Evolutionary conservation across 495 filamentous ascomycete genomes (phyloP), one percentile per base, ranked within the genome.

Genomic region (Penicillium antarcticum): DNA sequence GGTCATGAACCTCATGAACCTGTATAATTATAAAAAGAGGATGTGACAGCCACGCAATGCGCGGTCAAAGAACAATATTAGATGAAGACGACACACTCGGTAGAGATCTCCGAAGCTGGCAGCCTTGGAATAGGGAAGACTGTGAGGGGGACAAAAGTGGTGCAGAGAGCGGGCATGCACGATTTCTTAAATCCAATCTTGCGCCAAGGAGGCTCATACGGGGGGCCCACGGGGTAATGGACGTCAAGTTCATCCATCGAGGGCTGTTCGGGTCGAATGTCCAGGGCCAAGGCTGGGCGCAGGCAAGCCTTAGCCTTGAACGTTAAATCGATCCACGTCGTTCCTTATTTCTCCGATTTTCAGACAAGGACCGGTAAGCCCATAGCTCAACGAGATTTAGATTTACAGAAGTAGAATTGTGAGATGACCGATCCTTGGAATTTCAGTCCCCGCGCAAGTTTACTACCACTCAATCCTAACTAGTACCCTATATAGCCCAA

Each of bases 291-390:
- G 24, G 40, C 12, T 26, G n/a, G 23, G 41, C 24, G 24, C 14
- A 14, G 23, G 29, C 24, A 26, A 16, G 29, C 11, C 41, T 16
- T 43, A 29, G 11, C 12, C 41, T 43, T 43, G 24, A 43, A 10
- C 24, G 12, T 43, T 29, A 3, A 42, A 31, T 29, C 13, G 3
- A 32, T 1, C 6, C 1, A 37, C n/a, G 14, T 17, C 17, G 9
- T 43, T 43, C 41, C 41, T 43, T 32, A 43, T 31, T 43, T 19
- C 14, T 32, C 41, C 41, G 24, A 43, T 31, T 17, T n/a, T 43
- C 41, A 16, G 23, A 12, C 13, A 32, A 17, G 8, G 9, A 17
- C 12, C 10, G 7, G 35, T 23, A 5, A 17, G 35, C 35, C 14
- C 6, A 18, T 13, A 37, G 35, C 14, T 37, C 35, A 23, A 23